Base-by-base conservation (phyloP, 1,284 basidiomycete genomes). In the Puccinia polysora region DNA sequence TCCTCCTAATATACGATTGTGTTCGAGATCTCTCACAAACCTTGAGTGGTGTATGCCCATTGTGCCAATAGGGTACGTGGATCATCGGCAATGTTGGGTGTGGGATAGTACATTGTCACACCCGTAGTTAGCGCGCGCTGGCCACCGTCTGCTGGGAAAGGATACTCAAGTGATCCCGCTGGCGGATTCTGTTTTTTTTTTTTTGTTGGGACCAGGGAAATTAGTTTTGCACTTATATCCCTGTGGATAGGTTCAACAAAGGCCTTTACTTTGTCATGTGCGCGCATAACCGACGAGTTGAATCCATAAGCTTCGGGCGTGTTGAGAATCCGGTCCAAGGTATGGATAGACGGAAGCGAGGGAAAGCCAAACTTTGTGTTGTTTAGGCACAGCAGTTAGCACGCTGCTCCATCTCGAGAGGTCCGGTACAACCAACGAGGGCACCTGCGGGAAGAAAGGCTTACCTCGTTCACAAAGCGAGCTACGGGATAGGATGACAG, bases 271-370 rank as follows among this genome's bases (percentile, higher is more conserved):
- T 87, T 86, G 74, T 86, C 84, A 43, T 86, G 82, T 2, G 85
- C 85, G 69, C 82, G 81, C 2, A 86, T 84, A 4, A 85, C 83
- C 0, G 83, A 84, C 0, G 85, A 85, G 77, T 87, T 86, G 81
- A 87, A 86, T 14, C 80, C 80, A 78, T 85, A 86, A 74, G 85
- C 84, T 12, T 82, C 82, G 32, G 67, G 43, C 0, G 82, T 80
- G 15, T 79, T 75, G 18, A 87, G 82, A 0, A 85, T 84, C 75
- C 86, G 84, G 76, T 86, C 83, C 83, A 85, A 86, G 65, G 82
- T 84, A 75, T 85, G 85, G 78, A 87, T 84, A 0, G 85, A 86
- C 0, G 86, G 85, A 82, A 86, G 84, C 0, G 85, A 86, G 76
- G 86, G 86, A 79, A 86, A 86, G 20, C 85, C 85, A 74, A 87